Evolutionary conservation across 306 rosid genomes (phyloP).

Genomic region (barrel medic (Medicago truncatula)): MtrunA17r5.0-ANR NC_053045.1:58475001-58475500

Average conservation of each 20-base stretch:
- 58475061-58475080: neutral
- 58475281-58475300: slow-evolving; percentile 6
- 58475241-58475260: neutral
- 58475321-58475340: slow-evolving; percentile 36
- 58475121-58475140: neutral
- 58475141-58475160: neutral
- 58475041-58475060: neutral
- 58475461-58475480: slow-evolving; percentile 82
- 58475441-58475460: slow-evolving; percentile 78
- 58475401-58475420: slow-evolving; percentile 93
- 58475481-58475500: slow-evolving; percentile 83
- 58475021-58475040: neutral
- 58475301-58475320: slow-evolving; percentile 24
- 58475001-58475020: neutral
- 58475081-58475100: neutral
- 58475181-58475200: neutral
- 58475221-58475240: neutral
- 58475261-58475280: neutral
- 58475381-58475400: slow-evolving; percentile 98
- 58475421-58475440: slow-evolving; percentile 92
- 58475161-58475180: neutral
- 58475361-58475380: slow-evolving; percentile 96
- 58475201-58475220: neutral
- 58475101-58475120: neutral
- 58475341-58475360: slow-evolving; percentile 57